phyloP scores from a whole-genome alignment of 768 basidiomycete species.

The Tricholoma saponaceum region DNA sequence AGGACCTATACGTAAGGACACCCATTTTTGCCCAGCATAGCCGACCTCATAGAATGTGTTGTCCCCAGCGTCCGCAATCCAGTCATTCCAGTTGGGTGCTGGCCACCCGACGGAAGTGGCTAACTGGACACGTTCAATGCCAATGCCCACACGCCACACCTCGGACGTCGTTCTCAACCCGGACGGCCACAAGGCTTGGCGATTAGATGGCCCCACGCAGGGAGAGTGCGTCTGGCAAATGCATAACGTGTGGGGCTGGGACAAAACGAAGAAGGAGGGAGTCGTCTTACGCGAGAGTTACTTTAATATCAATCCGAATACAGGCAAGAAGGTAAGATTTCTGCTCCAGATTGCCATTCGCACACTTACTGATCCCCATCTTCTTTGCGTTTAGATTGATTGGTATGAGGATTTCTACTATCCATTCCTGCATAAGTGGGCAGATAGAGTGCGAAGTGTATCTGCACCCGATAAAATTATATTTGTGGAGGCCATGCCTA shows the following conservation, averaged over 20 bases:
- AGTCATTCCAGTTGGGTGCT: constrained; percentile 90
- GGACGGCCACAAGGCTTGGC: constrained; percentile 62
- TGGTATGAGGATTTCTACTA: constrained; percentile 88
- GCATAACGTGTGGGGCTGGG: constrained; percentile 95
- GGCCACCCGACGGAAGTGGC: constrained; percentile 81
- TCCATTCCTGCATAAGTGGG: constrained; percentile 72
- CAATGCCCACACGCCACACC: constrained; percentile 74
- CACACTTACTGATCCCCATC: background rate
- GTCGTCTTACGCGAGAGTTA: constrained; percentile 83
- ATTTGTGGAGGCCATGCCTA: constrained; percentile 87
- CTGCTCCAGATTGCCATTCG: background rate
- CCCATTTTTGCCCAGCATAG: background rate
- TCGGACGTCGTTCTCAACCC: constrained; percentile 58
- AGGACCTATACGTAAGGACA: constrained; percentile 62
- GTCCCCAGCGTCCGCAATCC: constrained; percentile 68
- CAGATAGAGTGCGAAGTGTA: constrained; percentile 47
- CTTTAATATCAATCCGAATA: constrained; percentile 67
- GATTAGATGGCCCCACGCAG: constrained; percentile 63
- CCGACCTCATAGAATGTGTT: background rate
- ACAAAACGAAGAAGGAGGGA: constrained; percentile 55
- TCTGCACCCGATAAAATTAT: constrained; percentile 53
- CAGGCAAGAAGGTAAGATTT: constrained; percentile 50
- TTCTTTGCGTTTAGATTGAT: constrained; percentile 47
- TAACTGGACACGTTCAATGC: constrained; percentile 82
- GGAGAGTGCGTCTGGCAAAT: constrained; percentile 83